These are phyloP conservation scores for Backusella liffmaniae DNA, from an alignment of 192 early-diverging fungal species.

Conservation along the genomic window DNA sequence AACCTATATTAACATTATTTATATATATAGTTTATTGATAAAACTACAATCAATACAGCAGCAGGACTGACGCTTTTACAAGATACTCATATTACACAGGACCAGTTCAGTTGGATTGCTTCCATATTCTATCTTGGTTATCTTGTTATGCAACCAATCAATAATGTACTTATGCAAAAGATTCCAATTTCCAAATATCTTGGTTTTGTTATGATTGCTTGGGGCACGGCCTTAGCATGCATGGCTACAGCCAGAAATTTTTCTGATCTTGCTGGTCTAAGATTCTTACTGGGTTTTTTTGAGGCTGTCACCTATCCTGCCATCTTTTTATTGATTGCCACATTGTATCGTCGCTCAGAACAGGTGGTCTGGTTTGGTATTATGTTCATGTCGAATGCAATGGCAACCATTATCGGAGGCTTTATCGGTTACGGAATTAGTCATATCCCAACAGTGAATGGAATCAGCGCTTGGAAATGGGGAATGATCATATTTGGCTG, in stretches of 20 bases:
- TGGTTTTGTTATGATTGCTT: conserved; percentile 15
- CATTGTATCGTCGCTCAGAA: conserved; percentile 28
- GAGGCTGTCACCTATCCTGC: conserved; percentile 26
- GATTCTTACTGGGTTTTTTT: conserved; percentile 28
- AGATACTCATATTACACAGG: conserved; percentile 15
- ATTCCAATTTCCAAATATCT: conserved; percentile 13
- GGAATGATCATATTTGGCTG: conserved; percentile 23
- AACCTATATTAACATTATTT: neutral
- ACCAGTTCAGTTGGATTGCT: conserved; percentile 18
- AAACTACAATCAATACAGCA: conserved; percentile 14
- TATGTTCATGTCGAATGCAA: conserved; percentile 16
- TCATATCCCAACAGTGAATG: conserved; percentile 6
- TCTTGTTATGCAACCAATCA: conserved; percentile 17
- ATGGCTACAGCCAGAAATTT: conserved; percentile 18
- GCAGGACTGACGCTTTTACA: conserved; percentile 11
- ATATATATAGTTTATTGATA: conserved; percentile 25
- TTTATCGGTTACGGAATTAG: conserved; percentile 25
- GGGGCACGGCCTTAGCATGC: conserved; percentile 10
- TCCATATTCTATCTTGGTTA: conserved; percentile 34
- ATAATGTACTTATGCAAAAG: conserved; percentile 28
- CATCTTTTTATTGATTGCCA: conserved; percentile 18
- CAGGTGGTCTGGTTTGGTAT: conserved; percentile 15
- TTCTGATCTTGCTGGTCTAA: conserved; percentile 17
- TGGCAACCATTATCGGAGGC: neutral
- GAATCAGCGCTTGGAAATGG: conserved; percentile 25